Evolutionary conservation across 306 rosid genomes (phyloP), one percentile per base, ranked within the genome.

Genomic region (Sophora flavescens): DNA sequence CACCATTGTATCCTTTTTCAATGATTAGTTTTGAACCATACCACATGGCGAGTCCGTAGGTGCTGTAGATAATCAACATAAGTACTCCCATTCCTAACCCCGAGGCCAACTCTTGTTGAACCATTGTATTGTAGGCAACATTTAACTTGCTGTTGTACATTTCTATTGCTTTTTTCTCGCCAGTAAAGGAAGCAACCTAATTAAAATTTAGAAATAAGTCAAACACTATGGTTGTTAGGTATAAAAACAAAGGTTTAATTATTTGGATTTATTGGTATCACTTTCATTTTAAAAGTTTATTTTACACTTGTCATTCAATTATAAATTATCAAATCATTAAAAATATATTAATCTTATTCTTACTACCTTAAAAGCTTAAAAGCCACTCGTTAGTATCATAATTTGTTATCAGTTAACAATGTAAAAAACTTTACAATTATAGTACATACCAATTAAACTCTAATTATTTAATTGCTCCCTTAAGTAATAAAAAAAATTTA

Each of bases 181-280:
- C 97, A 2, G 90, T 89, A 84, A 92, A 95, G 36, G 98, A 89
- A 16, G 97, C 96, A 80, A 95, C 98, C 97, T 93, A 61, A 66
- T 63, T 47, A 56, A 26, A 48, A 53, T 62, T 10, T 63, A 79
- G 17, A 68, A 47, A 7, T 5, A 18, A 75, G 48, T 66, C 58
- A 70, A 64, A 22, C 22, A 22, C 63, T 42, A 47, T 13, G 26
- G 10, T 36, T 66, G 10, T 36, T 66, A 64, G 26, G 45, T 56
- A 42, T 16, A 62, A 67, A 80, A 70, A 13, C 33, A 38, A 80
- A 66, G 28, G 22, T 22, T 22, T 22, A 22, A 22, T 22, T 22
- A 22, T 22, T 22, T 22, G 22, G 22, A 22, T 22, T 22, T 22
- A 22, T 22, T 22, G 22, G 22, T 22, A 22, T 22, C 22, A 22